Percentiles rank a stretch among this genome's conserved stretches.
phyloP scores from a whole-genome alignment of 2,329 filamentous ascomycete genomes.

The Aureobasidium sp. region DNA sequence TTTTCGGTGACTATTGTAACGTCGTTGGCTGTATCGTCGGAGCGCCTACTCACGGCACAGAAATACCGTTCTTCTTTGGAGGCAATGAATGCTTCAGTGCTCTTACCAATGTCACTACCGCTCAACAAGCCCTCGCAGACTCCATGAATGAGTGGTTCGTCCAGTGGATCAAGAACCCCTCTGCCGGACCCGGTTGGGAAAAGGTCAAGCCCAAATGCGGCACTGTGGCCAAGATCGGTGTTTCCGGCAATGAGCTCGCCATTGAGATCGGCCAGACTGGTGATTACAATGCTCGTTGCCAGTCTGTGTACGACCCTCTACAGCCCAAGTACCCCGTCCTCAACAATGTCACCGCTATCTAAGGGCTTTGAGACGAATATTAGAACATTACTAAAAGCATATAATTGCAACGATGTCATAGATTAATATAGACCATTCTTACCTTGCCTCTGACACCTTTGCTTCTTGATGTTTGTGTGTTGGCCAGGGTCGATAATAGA shows the following conservation, averaged over 20 bases:
- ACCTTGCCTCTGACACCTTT: too few species aligned
- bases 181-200: constrained; percentile 7
- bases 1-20: constrained; percentile 33
- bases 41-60: constrained; percentile 11
- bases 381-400: too few species aligned
- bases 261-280: constrained; percentile 3
- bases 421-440: too few species aligned
- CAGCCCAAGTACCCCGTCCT: constrained; percentile 15
- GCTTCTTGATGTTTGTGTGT: too few species aligned
- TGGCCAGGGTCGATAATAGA: too few species aligned
- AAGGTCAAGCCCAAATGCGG: constrained; percentile 7
- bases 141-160: constrained; percentile 15
- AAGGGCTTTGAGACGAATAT: background rate
- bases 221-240: constrained; percentile 5
- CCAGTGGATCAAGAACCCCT: constrained; percentile 12
- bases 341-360: constrained; percentile 18
- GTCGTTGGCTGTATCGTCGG: constrained; percentile 15
- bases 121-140: constrained; percentile 10
- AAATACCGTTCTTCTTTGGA: constrained; percentile 7
- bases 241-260: constrained; percentile 8
- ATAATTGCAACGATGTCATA: too few species aligned
- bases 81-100: background rate
- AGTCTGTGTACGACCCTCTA: constrained; percentile 9
- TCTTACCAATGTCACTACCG: background rate
- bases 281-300: constrained; percentile 10